Percentiles rank a stretch among this genome's conserved stretches.
phyloP scores from a whole-genome alignment of 2,329 filamentous ascomycete species.

The Uncinocarpus reesii region DNA sequence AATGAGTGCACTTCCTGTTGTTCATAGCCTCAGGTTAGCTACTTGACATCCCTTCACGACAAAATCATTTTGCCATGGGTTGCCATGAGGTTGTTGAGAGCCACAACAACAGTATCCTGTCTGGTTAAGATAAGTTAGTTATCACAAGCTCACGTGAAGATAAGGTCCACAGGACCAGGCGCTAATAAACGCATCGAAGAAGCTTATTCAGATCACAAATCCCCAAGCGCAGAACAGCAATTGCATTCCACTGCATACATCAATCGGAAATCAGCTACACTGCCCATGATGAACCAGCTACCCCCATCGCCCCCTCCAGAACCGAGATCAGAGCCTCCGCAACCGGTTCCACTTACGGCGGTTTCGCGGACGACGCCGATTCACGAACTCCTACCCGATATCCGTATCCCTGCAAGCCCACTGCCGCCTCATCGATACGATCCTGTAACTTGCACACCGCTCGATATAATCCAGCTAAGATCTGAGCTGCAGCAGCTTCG shows the following conservation, averaged over 20 bases:
- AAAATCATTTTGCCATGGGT: no score
- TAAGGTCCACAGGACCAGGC: background rate
- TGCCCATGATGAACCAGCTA: constrained; percentile 22
- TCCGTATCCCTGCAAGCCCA: constrained; percentile 31
- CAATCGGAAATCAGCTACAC: no score
- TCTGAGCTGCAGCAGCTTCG: constrained; percentile 28
- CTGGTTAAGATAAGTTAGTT: background rate
- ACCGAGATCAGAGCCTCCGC: constrained; percentile 17
- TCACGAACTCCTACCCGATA: constrained; percentile 30
- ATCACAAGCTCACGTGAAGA: constrained; percentile 6
- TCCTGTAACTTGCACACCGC: constrained; percentile 30
- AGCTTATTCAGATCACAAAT: no score
- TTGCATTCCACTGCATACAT: no score
- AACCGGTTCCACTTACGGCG: constrained; percentile 28
- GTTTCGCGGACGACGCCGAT: constrained; percentile 31
- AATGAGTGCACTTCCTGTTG: background rate
- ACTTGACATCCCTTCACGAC: no score
- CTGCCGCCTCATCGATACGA: constrained; percentile 29
- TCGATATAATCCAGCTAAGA: constrained; percentile 25
- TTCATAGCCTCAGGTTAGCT: no score
- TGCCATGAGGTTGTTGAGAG: no score
- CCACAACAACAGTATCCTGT: background rate
- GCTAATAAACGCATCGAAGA: background rate
- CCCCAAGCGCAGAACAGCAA: no score
- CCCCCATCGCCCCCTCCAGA: constrained; percentile 32